Evolutionary conservation across 83 land plant species (phyloP).

Genomic region (Larix sibirica): DNA sequence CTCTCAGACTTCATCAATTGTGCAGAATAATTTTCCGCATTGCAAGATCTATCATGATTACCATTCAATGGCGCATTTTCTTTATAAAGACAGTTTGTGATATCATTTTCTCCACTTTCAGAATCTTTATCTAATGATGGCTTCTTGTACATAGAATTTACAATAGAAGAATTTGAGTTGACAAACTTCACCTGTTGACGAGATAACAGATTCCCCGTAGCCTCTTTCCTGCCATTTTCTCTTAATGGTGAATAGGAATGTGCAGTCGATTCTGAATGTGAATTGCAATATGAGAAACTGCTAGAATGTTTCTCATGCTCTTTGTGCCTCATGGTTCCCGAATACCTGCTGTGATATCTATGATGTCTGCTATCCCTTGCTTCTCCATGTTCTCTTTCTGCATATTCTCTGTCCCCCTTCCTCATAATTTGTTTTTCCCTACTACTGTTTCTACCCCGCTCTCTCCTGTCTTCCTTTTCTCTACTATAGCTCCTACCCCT

Average conservation of each 20-base stretch:
- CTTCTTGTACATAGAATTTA: not conserved
- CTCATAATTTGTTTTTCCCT: not conserved
- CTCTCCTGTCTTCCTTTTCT: conserved; percentile 6
- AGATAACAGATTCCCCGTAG: not conserved
- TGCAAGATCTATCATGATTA: too few relatives aligned
- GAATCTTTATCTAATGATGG: not conserved
- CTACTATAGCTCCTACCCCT: not conserved
- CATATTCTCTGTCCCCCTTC: not conserved
- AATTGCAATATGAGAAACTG: not conserved
- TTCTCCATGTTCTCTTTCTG: not conserved
- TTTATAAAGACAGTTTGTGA: not conserved
- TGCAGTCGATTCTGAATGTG: not conserved
- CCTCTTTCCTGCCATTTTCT: not conserved
- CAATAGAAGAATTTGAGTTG: not conserved
- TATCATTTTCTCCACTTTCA: not conserved
- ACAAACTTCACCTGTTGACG: not conserved
- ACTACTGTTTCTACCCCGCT: not conserved
- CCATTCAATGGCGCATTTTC: not conserved
- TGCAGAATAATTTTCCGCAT: not conserved
- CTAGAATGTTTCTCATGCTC: conserved; percentile 3
- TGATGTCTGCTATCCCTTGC: not conserved
- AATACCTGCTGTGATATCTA: not conserved
- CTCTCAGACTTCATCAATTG: not conserved
- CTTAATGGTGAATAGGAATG: not conserved
- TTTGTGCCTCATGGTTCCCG: not conserved